Evolutionary conservation across 2,329 filamentous ascomycete species (phyloP), one percentile per base, ranked within the genome.

Genomic region (Ophiostoma tasmaniense): DNA sequence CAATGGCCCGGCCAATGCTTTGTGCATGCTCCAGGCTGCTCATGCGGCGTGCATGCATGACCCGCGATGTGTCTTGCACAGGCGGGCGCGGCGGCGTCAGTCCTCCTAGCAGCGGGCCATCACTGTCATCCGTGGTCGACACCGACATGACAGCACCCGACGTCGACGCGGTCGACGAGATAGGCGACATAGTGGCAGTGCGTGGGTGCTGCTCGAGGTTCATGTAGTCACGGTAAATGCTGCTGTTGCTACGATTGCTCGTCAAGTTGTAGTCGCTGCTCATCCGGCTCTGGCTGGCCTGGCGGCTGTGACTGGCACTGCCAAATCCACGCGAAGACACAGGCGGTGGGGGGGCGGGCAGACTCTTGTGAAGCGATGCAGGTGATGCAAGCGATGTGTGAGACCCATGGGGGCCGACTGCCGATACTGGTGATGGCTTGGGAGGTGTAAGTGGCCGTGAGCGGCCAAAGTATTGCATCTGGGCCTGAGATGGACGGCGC

Each of bases 21-120:
- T 61, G 35, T 11, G 37, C 28, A n/a, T 66, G 65, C 39, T 39
- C 61, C 13, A 66, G 42, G 35, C 68, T 65, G 61, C 50, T 65
- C 33, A 42, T 67, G 61, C 61, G 64, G n/a, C 68, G 64, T n/a
- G 37, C 65, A 55, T 55, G 50, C 22, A 55, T 22, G 50, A 14
- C 50, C 50, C 50, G 52, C 20, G 55, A 42, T 42, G 55, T 64
- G 33, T 67, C 65, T 25, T 66, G 30, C n/a, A 64, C 20, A 37
- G 20, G 42, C n/a, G 64, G 65, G 14, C 83, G 83, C 10, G 82
- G 80, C 1, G 84, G 83, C 25, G 84, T 83, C 5, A 85, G 75
- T 81, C 55, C 83, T 5, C 78, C 81, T 8, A 81, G 71, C 25
- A 80, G 72, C 22, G 80, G 73, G 10, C 84, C 82, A 3, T 86